Conservation (phyloP, 257 asterid genomes). For the Solanum habrochaites region DNA sequence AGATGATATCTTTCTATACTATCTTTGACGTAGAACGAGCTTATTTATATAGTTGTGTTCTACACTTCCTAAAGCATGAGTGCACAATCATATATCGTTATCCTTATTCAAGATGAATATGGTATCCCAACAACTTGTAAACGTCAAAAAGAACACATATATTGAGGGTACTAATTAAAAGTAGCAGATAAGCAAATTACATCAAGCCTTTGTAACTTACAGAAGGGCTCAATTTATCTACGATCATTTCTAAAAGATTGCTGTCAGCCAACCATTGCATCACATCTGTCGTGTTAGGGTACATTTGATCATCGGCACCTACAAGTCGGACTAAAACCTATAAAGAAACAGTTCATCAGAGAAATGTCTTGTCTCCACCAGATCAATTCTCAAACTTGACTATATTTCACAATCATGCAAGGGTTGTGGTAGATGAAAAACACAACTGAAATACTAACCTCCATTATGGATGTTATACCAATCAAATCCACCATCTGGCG, state of each 20-base stretch:
- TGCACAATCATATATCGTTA: background rate
- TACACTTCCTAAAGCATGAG: background rate
- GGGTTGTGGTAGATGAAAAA: background rate
- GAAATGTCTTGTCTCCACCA: background rate
- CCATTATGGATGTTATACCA: constrained; percentile 97
- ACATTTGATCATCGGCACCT: constrained; percentile 81
- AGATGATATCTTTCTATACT: background rate
- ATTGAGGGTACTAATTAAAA: background rate
- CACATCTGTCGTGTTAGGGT: constrained; percentile 72
- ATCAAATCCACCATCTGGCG: constrained; percentile 89
- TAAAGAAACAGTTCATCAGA: background rate
- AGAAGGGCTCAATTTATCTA: constrained; percentile 64
- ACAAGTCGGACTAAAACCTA: constrained; percentile 96
- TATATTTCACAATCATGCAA: background rate
- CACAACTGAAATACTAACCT: constrained; percentile 34
- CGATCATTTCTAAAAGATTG: constrained; percentile 90
- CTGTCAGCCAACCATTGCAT: constrained; percentile 97
- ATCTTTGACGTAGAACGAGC: background rate
- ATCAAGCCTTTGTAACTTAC: constrained; percentile 29
- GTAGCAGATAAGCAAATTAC: background rate
- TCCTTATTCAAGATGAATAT: background rate
- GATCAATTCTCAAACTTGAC: background rate
- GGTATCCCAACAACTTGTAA: background rate
- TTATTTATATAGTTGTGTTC: background rate
- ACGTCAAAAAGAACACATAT: background rate